phyloP scores from a whole-genome alignment of 2,329 filamentous ascomycete species.

The Aspergillus neoniger region DNA sequence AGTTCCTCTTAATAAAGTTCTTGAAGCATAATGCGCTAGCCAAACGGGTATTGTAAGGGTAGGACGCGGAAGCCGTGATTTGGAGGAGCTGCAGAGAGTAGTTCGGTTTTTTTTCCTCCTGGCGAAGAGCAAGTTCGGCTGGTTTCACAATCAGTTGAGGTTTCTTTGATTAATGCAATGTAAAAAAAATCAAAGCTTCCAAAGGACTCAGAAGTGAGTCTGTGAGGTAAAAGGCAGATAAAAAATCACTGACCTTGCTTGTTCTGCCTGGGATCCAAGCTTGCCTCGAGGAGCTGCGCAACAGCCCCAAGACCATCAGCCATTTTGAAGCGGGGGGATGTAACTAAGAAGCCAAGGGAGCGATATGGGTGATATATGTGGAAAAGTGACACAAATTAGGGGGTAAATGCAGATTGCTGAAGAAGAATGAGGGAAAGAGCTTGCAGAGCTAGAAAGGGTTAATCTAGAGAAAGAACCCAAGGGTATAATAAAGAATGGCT shows the following conservation, averaged over 20 bases:
- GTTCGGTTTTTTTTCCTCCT: slow-evolving; percentile 77
- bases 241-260: slow-evolving; percentile 72
- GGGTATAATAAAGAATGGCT: not conserved
- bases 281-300: slow-evolving; percentile 84
- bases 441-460: not conserved
- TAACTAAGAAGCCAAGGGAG: not conserved
- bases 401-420: not conserved
- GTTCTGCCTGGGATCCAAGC: slow-evolving; percentile 81
- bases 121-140: slow-evolving; percentile 81
- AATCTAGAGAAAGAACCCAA: not conserved
- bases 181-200: not conserved
- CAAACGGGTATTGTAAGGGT: slow-evolving; percentile 77
- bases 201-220: not conserved
- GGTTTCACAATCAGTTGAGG: slow-evolving; percentile 18
- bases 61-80: slow-evolving; percentile 76
- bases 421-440: slow-evolving; percentile 5
- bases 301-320: slow-evolving; percentile 63
- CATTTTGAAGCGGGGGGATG: slow-evolving; percentile 49
- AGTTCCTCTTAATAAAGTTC: slow-evolving; percentile 94
- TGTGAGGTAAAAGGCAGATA: slow-evolving; percentile 3
- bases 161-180: not conserved
- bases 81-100: slow-evolving; percentile 88
- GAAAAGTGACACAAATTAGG: not conserved
- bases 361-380: slow-evolving; percentile 4
- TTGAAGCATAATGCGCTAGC: slow-evolving; percentile 94